These are phyloP conservation scores for Apostasia shenzhenica DNA, from an alignment of 106 monocot species.

Conservation along the genomic window DNA sequence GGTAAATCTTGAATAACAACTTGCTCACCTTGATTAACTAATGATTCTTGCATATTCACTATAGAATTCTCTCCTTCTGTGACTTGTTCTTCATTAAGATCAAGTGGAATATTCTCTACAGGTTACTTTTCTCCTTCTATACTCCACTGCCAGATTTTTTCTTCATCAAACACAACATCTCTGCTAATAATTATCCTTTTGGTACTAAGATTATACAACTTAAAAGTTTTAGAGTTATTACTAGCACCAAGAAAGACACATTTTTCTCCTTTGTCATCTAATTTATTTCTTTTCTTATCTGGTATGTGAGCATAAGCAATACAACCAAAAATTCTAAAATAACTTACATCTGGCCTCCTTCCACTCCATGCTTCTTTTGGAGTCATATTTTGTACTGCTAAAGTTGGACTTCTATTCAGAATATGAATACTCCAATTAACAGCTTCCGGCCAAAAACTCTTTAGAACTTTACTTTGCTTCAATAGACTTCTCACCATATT, in stretches of 20 bases:
- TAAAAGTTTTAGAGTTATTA: too few relatives aligned
- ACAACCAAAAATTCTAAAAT: background rate
- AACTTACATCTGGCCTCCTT: background rate
- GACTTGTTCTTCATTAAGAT: too few relatives aligned
- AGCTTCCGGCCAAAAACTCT: background rate
- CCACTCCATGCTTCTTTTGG: background rate
- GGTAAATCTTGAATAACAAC: too few relatives aligned
- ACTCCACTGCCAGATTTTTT: too few relatives aligned
- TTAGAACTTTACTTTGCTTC: background rate
- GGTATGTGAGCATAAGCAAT: background rate
- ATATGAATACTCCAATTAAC: background rate
- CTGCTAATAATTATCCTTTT: too few relatives aligned
- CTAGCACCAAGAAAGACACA: background rate
- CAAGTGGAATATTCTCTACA: too few relatives aligned
- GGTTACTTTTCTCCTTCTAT: too few relatives aligned
- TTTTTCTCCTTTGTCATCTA: background rate
- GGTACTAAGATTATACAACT: too few relatives aligned
- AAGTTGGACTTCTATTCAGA: background rate
- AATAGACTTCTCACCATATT: background rate
- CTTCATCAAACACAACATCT: too few relatives aligned
- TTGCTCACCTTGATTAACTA: too few relatives aligned
- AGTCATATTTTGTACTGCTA: background rate
- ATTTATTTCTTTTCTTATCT: background rate
- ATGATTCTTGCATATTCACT: too few relatives aligned
- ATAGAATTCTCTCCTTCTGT: too few relatives aligned